Conservation (phyloP, 345 rosid species). For the Conringia planisiliqua region DNA sequence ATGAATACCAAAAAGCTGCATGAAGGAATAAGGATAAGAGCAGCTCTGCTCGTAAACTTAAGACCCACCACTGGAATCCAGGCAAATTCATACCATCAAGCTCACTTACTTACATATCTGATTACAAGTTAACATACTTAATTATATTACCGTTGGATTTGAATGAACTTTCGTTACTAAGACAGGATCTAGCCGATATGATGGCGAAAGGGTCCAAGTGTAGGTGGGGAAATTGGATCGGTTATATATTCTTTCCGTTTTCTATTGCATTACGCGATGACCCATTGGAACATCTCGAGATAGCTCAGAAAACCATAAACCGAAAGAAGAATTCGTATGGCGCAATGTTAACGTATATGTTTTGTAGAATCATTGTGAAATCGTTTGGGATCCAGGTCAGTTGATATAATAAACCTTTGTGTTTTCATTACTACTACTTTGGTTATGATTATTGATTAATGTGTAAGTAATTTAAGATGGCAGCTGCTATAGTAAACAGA, state of each 20-base stretch:
- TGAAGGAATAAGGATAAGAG: conserved; percentile 38
- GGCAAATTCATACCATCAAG: conserved; percentile 16
- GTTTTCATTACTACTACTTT: too few relatives aligned
- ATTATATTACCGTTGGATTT: background rate
- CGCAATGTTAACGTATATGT: conserved; percentile 26
- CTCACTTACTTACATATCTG: background rate
- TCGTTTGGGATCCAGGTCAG: conserved; percentile 43
- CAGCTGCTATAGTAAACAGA: conserved; percentile 32
- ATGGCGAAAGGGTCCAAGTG: conserved; percentile 43
- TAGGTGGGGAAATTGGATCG: conserved; percentile 62
- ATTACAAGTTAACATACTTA: background rate
- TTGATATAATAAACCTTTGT: too few relatives aligned
- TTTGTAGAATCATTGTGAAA: conserved; percentile 21
- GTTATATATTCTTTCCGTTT: conserved; percentile 49
- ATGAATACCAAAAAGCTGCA: conserved; percentile 18
- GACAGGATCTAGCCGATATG: conserved; percentile 48
- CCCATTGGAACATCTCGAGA: conserved; percentile 47
- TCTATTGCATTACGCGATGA: conserved; percentile 37
- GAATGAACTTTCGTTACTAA: background rate
- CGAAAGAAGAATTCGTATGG: conserved; percentile 52
- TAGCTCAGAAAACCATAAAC: conserved; percentile 43
- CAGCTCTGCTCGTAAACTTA: conserved; percentile 49
- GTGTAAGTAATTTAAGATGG: conserved; percentile 14
- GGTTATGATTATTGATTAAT: too few relatives aligned
- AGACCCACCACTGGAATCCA: conserved; percentile 60